Conservation (phyloP, 768 basidiomycete genomes). For the Mycena haematopus region DNA sequence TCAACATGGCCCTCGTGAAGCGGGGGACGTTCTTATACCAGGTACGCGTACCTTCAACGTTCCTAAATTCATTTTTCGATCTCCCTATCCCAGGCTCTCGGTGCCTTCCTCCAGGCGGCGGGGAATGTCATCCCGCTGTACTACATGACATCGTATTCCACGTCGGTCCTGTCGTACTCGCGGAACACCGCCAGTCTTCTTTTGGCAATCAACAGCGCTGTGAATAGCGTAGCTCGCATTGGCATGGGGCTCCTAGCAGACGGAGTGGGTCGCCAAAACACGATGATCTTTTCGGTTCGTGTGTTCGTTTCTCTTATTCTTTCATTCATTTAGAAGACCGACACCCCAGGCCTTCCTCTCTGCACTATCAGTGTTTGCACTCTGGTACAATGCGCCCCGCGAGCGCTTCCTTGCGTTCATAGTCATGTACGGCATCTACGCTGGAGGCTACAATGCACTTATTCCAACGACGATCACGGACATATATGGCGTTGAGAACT, state of each 20-base stretch:
- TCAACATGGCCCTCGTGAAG: constrained; percentile 45
- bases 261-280: constrained; percentile 51
- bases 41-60: constrained; percentile 30
- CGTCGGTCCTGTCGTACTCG: constrained; percentile 46
- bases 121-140: constrained; percentile 53
- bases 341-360: constrained; percentile 45
- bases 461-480: constrained; percentile 52
- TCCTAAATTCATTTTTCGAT: not conserved
- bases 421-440: constrained; percentile 48
- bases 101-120: constrained; percentile 50
- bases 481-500: constrained; percentile 50
- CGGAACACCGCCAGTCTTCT: constrained; percentile 44
- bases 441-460: constrained; percentile 53
- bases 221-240: constrained; percentile 49
- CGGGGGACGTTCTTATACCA: constrained; percentile 50
- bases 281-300: constrained; percentile 45
- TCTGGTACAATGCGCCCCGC: constrained; percentile 49
- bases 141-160: constrained; percentile 50
- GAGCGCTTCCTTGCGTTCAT: constrained; percentile 47
- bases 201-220: constrained; percentile 49
- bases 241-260: constrained; percentile 50
- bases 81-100: constrained; percentile 38
- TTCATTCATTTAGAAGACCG: not conserved
- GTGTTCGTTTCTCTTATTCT: not conserved
- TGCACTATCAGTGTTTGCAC: constrained; percentile 44